Conservation (phyloP, 23 red algal genomes). For the Rhodosorus marinus region DNA sequence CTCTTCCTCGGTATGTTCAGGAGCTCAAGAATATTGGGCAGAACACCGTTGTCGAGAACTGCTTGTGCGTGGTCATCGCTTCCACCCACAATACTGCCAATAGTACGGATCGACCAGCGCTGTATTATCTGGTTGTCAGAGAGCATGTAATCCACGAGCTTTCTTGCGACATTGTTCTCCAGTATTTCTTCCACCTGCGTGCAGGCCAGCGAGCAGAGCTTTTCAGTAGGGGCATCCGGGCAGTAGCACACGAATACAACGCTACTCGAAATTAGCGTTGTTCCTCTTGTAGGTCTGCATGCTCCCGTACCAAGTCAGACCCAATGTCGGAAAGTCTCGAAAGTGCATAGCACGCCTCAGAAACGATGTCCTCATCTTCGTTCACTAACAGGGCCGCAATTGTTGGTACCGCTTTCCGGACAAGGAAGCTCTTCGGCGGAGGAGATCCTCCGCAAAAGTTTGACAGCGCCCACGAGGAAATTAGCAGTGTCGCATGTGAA, state of each 20-base stretch:
- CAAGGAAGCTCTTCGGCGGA: constrained; percentile 38
- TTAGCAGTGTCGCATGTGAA: constrained; percentile 73
- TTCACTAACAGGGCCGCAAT: constrained; percentile 56
- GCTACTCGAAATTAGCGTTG: background rate
- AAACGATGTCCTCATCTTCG: constrained; percentile 75
- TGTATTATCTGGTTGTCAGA: constrained; percentile 61
- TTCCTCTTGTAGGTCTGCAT: constrained; percentile 1
- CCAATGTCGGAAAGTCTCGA: constrained; percentile 59
- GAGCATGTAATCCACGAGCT: constrained; percentile 67
- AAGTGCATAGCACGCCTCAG: constrained; percentile 83
- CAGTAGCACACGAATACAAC: no score
- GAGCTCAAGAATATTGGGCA: constrained; percentile 44
- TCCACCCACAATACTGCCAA: constrained; percentile 92
- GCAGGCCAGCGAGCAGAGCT: no score
- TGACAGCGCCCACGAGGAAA: constrained; percentile 80
- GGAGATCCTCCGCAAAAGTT: constrained; percentile 93
- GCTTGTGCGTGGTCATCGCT: constrained; percentile 85
- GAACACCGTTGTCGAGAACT: constrained; percentile 56
- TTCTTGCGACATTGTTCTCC: constrained; percentile 61
- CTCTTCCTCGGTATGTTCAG: constrained; percentile 66
- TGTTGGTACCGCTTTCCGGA: constrained; percentile 46
- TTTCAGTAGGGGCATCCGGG: constrained; percentile 33
- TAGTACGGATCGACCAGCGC: constrained; percentile 50
- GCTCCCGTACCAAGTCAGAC: no score
- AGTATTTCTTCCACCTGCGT: constrained; percentile 51